These are phyloP conservation scores for Plasmodium gaboni DNA, from an alignment of 169 alveolate genomes.

Conservation along the genomic window DNA sequence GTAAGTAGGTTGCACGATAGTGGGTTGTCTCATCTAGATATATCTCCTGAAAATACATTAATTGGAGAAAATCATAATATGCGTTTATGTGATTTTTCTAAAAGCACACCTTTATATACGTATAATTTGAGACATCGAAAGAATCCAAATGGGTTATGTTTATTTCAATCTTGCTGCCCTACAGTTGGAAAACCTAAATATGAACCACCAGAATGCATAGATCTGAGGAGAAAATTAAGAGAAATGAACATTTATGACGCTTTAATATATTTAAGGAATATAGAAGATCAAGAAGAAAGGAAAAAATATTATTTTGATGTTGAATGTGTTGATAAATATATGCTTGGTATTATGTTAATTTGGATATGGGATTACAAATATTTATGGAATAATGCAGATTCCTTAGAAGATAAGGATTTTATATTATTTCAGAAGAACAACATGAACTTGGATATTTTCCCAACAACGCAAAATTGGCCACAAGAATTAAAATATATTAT, in stretches of 20 bases:
- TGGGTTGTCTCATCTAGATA: conserved; percentile 85
- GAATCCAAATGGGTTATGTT: conserved; percentile 72
- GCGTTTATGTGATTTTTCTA: conserved; percentile 85
- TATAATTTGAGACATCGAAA: conserved; percentile 78
- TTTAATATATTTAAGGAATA: conserved; percentile 8
- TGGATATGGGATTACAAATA: conserved; percentile 89
- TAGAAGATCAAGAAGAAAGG: conserved; percentile 67
- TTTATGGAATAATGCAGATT: conserved; percentile 85
- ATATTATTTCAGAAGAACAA: conserved; percentile 27
- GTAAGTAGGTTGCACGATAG: conserved; percentile 80
- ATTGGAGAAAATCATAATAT: conserved; percentile 79
- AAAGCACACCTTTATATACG: conserved; percentile 84
- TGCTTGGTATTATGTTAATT: conserved; percentile 79
- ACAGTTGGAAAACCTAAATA: conserved; percentile 87
- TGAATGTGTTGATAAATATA: conserved; percentile 80
- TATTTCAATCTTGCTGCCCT: conserved; percentile 85
- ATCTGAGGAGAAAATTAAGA: conserved; percentile 75
- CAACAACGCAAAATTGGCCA: conserved; percentile 50
- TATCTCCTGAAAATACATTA: conserved; percentile 87
- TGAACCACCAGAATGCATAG: conserved; percentile 89
- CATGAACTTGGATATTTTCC: conserved; percentile 52
- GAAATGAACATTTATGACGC: conserved; percentile 44
- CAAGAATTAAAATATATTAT: conserved; percentile 25
- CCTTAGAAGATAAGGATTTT: conserved; percentile 80
- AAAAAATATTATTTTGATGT: conserved; percentile 82